Evolutionary conservation across 2,329 filamentous ascomycete genomes (phyloP).

Genomic region (Penicillium sp.): DNA sequence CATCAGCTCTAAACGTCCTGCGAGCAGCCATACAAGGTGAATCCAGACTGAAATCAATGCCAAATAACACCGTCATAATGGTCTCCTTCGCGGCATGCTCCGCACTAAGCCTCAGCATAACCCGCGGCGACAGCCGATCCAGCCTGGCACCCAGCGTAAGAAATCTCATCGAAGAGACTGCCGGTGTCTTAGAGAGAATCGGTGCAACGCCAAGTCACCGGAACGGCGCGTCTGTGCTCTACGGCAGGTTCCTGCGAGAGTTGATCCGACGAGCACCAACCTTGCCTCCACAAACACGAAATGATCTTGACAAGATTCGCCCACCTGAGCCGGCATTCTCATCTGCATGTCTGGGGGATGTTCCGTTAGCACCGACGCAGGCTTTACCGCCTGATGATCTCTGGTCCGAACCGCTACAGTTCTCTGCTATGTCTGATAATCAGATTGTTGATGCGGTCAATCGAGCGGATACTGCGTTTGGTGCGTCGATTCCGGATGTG

Average conservation of each 20-base stretch:
- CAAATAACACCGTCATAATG: conserved; percentile 75
- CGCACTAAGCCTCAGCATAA: conserved; percentile 60
- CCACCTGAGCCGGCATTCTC: conserved; percentile 15
- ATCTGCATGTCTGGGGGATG: conserved; percentile 9
- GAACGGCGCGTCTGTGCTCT: conserved; percentile 61
- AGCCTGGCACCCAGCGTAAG: conserved; percentile 61
- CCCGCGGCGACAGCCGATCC: conserved; percentile 53
- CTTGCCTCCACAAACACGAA: conserved; percentile 14
- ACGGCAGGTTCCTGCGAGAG: conserved; percentile 55
- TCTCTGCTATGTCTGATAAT: conserved; percentile 66
- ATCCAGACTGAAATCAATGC: conserved; percentile 66
- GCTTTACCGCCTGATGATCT: conserved; percentile 29
- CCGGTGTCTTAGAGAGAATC: conserved; percentile 65
- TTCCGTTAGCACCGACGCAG: conserved; percentile 15
- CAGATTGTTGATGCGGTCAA: conserved; percentile 65
- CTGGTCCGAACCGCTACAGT: conserved; percentile 55
- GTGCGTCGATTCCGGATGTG: conserved; percentile 53
- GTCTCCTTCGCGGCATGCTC: conserved; percentile 71
- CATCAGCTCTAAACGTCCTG: conserved; percentile 70
- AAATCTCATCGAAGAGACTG: conserved; percentile 64
- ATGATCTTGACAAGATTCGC: conserved; percentile 7
- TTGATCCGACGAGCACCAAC: conserved; percentile 41
- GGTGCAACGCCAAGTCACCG: conserved; percentile 63
- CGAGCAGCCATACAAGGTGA: conserved; percentile 70
- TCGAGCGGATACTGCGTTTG: conserved; percentile 58